Base-by-base conservation (phyloP, 2,329 filamentous ascomycete species). In the Aureobasidium uvarum region DNA sequence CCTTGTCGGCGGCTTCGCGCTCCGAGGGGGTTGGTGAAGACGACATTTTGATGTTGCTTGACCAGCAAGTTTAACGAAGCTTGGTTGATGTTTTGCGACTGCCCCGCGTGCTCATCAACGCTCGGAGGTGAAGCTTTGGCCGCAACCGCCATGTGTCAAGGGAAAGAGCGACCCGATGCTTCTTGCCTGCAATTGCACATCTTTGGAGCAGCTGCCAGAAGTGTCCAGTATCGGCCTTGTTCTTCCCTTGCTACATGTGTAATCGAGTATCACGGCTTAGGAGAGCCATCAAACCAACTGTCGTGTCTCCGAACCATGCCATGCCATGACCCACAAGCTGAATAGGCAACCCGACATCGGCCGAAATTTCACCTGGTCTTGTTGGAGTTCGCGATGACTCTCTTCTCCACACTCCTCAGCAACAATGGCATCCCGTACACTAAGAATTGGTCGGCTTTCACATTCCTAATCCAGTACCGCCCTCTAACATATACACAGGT, bases 391-490 rank as follows among this genome's bases (percentile, higher is more conserved):
- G 31, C 20, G 33, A 48, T 46, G 41, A 50, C 33, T 54, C 52
- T 64, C 52, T 64, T 55, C 38, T 52, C 62, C 50, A 64, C 50
- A 38, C 46, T 64, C 25, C 36, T 55, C 62, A 63, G 25, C 55
- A 62, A 68, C 70, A 73, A 86, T 88, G 85, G 86, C 86, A 74
- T 81, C 86, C 72, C 81, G 86, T 76, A 84, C 86, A 67, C 81
- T 90, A 67, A 84, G 86, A 77, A 90, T 90, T 79, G 88, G 87
- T 89, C 76, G 77, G 80, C 75, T 28, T 54, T 55, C 51, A 56
- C 51, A 55, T 65, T 55, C 62, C 48, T 28, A 59, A 45, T 45
- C 20, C 39, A 43, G 43, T 14, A 36, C 28, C 31, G 51, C 20
- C 5, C 23, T 46, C 16, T 60, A 18, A 64, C 56, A 58, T 68